A percentile compares a stretch with the other conserved stretches of the same genome.
Conservation (phyloP, 106 monocot genomes). For the Acanthochlamys bracteata region DNA sequence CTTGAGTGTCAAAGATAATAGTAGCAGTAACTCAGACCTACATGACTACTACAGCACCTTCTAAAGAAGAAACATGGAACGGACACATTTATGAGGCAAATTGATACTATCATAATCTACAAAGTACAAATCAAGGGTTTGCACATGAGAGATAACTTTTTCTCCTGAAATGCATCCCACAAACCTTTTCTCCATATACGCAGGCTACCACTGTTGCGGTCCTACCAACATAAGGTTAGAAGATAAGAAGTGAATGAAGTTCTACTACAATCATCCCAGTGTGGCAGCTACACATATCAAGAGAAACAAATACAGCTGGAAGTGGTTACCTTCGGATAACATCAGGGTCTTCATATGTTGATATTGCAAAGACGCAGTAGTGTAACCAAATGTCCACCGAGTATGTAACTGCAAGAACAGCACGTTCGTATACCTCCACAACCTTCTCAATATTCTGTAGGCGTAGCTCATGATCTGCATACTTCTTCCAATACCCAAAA, state of each 20-base stretch:
- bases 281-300: background rate
- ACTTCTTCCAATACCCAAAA: conserved; percentile 99
- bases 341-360: conserved; percentile 81
- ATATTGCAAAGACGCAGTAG: conserved; percentile 84
- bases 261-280: background rate
- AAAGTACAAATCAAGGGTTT: conserved; percentile 15
- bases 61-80: conserved; percentile 16
- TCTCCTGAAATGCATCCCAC: conserved; percentile 25
- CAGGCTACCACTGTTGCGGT: conserved; percentile 27
- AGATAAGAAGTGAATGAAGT: background rate
- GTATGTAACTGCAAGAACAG: conserved; percentile 88
- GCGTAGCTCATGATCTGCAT: conserved; percentile 89
- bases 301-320: background rate
- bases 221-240: conserved; percentile 42
- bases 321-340: conserved; percentile 71
- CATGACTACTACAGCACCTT: conserved; percentile 30
- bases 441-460: conserved; percentile 61
- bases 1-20: conserved; percentile 36
- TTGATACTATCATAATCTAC: conserved; percentile 14
- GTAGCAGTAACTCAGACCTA: conserved; percentile 30
- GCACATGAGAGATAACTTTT: conserved; percentile 25
- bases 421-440: conserved; percentile 87
- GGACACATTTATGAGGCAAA: conserved; percentile 9
- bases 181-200: conserved; percentile 53
- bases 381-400: conserved; percentile 98